phyloP scores from a whole-genome alignment of 78 protist genomes.

The Cavenderia fasciculata region DNA sequence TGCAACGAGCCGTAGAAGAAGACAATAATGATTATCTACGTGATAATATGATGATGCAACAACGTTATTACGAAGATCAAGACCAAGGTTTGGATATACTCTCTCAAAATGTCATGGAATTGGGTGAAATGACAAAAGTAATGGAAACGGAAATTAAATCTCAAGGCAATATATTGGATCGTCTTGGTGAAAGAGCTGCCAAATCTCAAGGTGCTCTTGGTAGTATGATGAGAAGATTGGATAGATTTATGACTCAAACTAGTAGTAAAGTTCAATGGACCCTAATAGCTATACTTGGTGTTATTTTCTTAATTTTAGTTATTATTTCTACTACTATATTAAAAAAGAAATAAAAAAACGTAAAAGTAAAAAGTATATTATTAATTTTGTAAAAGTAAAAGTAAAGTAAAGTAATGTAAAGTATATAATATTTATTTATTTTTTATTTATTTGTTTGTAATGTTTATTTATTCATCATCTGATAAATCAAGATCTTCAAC shows the following conservation, averaged over 20 bases:
- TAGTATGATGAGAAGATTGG: slow-evolving; percentile 70
- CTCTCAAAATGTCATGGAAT: background rate
- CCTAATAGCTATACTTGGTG: slow-evolving; percentile 49
- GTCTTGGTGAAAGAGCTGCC: slow-evolving; percentile 32
- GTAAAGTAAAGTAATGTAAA: too few relatives aligned
- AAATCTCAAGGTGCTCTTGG: slow-evolving; percentile 26
- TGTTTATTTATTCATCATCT: slow-evolving; percentile 48
- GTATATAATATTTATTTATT: too few relatives aligned
- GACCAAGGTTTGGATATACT: slow-evolving; percentile 39
- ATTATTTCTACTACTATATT: slow-evolving; percentile 26
- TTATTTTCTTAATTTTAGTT: slow-evolving; percentile 44
- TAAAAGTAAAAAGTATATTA: too few relatives aligned
- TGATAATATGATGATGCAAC: slow-evolving; percentile 2
- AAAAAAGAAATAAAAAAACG: slow-evolving; percentile 2
- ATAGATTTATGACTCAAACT: slow-evolving; percentile 46
- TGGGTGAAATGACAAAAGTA: slow-evolving; percentile 44
- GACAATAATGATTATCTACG: slow-evolving; percentile 51
- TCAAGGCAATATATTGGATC: slow-evolving; percentile 48
- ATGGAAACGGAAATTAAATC: slow-evolving; percentile 19
- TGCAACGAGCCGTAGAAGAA: slow-evolving; percentile 59
- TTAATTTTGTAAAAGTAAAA: too few relatives aligned
- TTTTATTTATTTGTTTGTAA: background rate
- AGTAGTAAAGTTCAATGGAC: slow-evolving; percentile 64
- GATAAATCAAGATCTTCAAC: slow-evolving; percentile 71
- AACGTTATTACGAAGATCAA: slow-evolving; percentile 3